A percentile compares a stretch with the other conserved stretches of the same genome.
These are phyloP conservation scores for Oryza brachyantha DNA, from an alignment of 176 grass and related monocot species.

Conservation along the genomic window DNA sequence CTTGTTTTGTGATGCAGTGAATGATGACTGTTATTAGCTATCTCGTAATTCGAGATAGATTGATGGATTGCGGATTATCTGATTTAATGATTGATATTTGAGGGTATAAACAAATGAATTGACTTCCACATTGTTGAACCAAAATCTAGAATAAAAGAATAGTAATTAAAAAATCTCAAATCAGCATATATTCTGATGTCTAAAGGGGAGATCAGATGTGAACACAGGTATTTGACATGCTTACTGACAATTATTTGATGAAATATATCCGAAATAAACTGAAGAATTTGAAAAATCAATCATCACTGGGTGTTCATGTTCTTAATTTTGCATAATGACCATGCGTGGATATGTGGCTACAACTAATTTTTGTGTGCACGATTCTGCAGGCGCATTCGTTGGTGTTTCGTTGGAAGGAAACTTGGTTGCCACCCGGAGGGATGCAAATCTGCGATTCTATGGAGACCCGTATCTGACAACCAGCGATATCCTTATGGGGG, in stretches of 20 bases:
- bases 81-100: no score
- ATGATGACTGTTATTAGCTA: background rate
- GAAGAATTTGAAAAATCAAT: background rate
- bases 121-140: no score
- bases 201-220: background rate
- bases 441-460: conserved; percentile 66
- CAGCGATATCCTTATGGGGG: conserved; percentile 68
- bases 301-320: background rate
- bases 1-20: background rate
- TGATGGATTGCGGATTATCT: no score
- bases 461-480: conserved; percentile 84
- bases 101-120: no score
- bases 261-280: background rate
- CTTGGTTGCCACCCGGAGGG: conserved; percentile 59
- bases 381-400: conserved; percentile 64
- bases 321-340: background rate
- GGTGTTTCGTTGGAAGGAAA: conserved; percentile 86
- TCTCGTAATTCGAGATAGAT: no score
- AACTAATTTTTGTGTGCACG: background rate
- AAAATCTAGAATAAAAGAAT: no score
- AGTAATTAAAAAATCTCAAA: background rate
- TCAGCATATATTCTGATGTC: background rate
- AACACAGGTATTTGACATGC: background rate
- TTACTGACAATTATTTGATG: background rate
- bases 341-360: background rate